phyloP scores from a whole-genome alignment of 192 early-diverging fungal species.

The Coemansia javaensis region DNA sequence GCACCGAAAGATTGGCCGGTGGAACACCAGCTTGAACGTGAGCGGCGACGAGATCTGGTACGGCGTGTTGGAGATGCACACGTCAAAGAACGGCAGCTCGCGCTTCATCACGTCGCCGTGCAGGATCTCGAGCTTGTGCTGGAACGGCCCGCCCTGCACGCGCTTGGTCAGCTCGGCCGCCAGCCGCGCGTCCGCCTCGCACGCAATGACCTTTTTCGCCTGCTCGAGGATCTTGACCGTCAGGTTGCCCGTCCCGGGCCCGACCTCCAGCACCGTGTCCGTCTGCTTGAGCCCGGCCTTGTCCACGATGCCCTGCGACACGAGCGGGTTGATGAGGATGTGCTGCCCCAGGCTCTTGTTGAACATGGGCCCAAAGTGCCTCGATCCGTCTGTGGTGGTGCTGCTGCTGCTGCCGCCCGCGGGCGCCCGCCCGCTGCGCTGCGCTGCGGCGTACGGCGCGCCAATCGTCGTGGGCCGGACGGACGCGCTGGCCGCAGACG shows the following conservation, averaged over 20 bases:
- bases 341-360: conserved; percentile 98
- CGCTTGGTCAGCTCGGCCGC: conserved; percentile 96
- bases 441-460: conserved; percentile 34
- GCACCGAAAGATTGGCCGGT: conserved; percentile 86
- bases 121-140: conserved; percentile 76
- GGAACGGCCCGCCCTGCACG: conserved; percentile 77
- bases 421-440: conserved; percentile 2
- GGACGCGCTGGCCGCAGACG: conserved; percentile 31
- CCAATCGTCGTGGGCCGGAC: conserved; percentile 41
- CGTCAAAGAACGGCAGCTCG: conserved; percentile 95
- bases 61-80: conserved; percentile 97
- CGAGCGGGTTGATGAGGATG: conserved; percentile 96
- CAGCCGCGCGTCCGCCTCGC: conserved; percentile 94
- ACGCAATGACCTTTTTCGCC: conserved; percentile 90
- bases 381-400: conserved; percentile 11
- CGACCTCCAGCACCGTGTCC: conserved; percentile 86
- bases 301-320: conserved; percentile 93
- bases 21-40: conserved; percentile 91
- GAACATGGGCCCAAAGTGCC: conserved; percentile 82
- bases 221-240: conserved; percentile 89
- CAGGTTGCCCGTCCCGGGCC: conserved; percentile 98
- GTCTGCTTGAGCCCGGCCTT: conserved; percentile 73
- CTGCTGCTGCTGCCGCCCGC: conserved; percentile 1
- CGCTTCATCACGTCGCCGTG: conserved; percentile 98
- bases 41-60: conserved; percentile 95